These are phyloP conservation scores for Flaveria linearis DNA, from an alignment of 129 eudicot genomes.

Conservation along the genomic window DNA sequence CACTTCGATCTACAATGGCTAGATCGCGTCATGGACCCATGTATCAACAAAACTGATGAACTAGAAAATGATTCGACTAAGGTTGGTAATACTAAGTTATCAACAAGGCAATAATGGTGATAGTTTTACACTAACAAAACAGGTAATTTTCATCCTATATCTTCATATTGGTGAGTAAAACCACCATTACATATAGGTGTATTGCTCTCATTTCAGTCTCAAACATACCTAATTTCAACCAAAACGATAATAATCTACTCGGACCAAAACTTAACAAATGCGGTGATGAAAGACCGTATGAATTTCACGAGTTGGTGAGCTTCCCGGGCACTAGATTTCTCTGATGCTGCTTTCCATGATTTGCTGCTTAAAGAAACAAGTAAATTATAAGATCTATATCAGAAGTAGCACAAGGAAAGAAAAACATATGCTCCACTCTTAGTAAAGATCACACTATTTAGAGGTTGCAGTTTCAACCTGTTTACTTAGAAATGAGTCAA, in stretches of 20 bases:
- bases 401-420: not conserved
- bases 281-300: conserved; percentile 53
- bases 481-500: too few species aligned
- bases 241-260: conserved; percentile 27
- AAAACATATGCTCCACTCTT: not conserved
- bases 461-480: not conserved
- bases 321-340: conserved; percentile 46
- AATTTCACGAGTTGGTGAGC: conserved; percentile 50
- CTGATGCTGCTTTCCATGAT: conserved; percentile 68
- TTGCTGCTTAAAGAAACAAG: conserved; percentile 45
- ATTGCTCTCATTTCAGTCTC: conserved; percentile 18
- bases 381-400: not conserved
- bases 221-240: not conserved
- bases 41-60: too few species aligned
- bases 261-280: conserved; percentile 72
- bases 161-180: not conserved
- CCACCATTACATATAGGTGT: not conserved
- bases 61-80: too few species aligned
- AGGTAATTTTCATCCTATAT: not conserved
- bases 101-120: too few species aligned
- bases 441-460: not conserved
- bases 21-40: too few species aligned
- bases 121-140: not conserved
- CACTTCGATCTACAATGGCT: too few species aligned
- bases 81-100: too few species aligned